Base-by-base conservation (phyloP, 2,329 filamentous ascomycete species). In the Colletotrichum sp. region DNA sequence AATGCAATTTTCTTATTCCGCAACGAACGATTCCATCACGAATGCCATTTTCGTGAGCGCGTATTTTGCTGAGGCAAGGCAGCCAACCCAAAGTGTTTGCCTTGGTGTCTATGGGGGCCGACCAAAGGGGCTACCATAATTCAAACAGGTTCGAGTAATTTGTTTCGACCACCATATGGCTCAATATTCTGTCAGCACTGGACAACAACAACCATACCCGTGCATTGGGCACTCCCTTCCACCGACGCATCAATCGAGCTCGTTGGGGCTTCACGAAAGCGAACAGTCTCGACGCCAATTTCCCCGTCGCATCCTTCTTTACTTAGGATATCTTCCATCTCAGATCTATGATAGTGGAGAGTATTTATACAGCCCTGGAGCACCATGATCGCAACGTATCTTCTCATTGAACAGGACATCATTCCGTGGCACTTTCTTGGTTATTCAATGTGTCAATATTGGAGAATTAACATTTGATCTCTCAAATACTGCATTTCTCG, bases 391-490 rank as follows among this genome's bases (percentile, higher is more conserved):
- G 8, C 0, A n/a, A 3, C 5, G 2, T 43, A n/a, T 6, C 38
- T 43, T 43, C 16, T n/a, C 16, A 43, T 0, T 4, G 8, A 43
- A 43, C 38, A 43, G 38, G 38, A 43, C 38, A 43, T 43, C 38
- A 8, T 43, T 2, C 5, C 16, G 0, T 43, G 9, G 38, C 38
- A 43, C 1, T 43, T n/a, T 1, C 16, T n/a, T 2, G 16, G 0
- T 2, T 6, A n/a, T n/a, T 43, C 18, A 0, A 18, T 43, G 16
- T 2, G 16, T 18, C 38, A 43, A n/a, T 10, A 43, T 10, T 2
- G 1, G 18, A n/a, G 5, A n/a, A 3, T n/a, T 10, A 1, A 18
- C 8, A 18, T 43, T 10, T 43, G 5, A 5, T 6, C 5, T 1
- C 3, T 43, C 38, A 43, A 18, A 4, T 3, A 43, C 38, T 43